Conservation (phyloP, 352 stramenopile genomes). For the Pythium periplocum region DNA sequence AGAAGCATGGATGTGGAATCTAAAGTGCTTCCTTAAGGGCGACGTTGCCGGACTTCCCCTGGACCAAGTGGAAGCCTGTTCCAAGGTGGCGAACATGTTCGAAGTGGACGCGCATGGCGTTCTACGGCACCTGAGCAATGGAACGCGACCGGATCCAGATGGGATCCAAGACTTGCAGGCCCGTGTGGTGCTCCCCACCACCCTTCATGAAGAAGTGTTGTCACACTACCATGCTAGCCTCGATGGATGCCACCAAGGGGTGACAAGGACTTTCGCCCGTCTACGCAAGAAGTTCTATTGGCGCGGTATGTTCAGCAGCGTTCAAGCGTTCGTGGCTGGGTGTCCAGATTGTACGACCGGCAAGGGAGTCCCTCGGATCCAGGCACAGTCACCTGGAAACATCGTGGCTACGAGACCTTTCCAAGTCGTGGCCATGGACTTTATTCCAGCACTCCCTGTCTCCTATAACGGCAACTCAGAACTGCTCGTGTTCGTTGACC, state of each 20-base stretch:
- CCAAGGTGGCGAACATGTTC: constrained; percentile 1
- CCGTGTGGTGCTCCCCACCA: constrained; percentile 9
- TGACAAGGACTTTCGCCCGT: constrained; percentile 8
- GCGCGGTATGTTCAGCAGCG: constrained; percentile 6
- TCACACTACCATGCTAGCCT: constrained; percentile 21
- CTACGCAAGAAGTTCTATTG: constrained; percentile 10
- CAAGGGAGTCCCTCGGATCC: constrained; percentile 4
- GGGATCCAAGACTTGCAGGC: neutral
- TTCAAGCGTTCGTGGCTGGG: constrained; percentile 4
- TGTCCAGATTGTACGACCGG: constrained; percentile 18
- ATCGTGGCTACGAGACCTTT: constrained; percentile 2
- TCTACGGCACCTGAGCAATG: constrained; percentile 3
- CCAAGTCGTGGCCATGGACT: constrained; percentile 4
- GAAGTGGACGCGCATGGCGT: constrained; percentile 6
- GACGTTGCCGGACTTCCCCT: neutral
- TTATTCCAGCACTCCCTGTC: neutral
- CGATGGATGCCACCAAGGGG: constrained; percentile 15
- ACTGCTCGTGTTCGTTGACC: neutral
- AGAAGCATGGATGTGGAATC: neutral
- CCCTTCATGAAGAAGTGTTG: constrained; percentile 9
- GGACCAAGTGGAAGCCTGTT: neutral
- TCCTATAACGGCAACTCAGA: constrained; percentile 2
- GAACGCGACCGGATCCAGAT: neutral
- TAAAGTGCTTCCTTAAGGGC: constrained; percentile 1
- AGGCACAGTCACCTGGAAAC: neutral